Base-by-base conservation (phyloP, 305 asterid genomes). In the Striga hermonthica region DNA sequence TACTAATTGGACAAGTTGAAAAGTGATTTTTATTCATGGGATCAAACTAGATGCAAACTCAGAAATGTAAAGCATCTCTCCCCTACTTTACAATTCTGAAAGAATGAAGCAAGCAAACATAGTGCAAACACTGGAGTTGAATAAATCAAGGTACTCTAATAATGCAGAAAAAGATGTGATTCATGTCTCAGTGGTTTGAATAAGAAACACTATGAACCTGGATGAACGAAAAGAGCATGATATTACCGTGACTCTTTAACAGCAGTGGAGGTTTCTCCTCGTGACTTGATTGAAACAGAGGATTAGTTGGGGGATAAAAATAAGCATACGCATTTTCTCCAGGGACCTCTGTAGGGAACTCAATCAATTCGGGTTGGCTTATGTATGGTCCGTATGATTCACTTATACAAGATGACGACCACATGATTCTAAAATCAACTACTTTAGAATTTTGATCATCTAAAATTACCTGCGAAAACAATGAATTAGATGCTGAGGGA, bases 291-390 rank as follows among this genome's bases (percentile, higher is more conserved):
- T 90, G 86, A 79, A 72, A 86, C 56, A 38, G 62, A 72, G 97
- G 89, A 81, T 87, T 90, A 64, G 87, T 86, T 8, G 99, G 99
- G 53, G 96, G 90, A 76, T 93, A 93, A 73, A 82, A 93, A 79
- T 90, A 90, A n/a, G 99, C 99, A 78, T 86, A 90, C 22, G 96
- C 99, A 47, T 44, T 84, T 74, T 84, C 83, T 37, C 99, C 99
- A 1, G 91, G 88, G 68, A 90, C 85, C 73, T 77, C 85, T 39
- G 97, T 90, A 13, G 97, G 95, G 77, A 93, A 93, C 83, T 90
- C 91, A 70, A 90, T 83, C 68, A 84, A 67, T 69, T 93, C 89
- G 0, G 99, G 92, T 38, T 76, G 62, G 76, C 99, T 90, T 71
- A 88, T 69, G 76, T 90, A 93, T 3, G 82, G 73, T 44, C 45